phyloP scores from a whole-genome alignment of 805 yeast genomes.

The Saccharomyces kudriavzevii region DNA sequence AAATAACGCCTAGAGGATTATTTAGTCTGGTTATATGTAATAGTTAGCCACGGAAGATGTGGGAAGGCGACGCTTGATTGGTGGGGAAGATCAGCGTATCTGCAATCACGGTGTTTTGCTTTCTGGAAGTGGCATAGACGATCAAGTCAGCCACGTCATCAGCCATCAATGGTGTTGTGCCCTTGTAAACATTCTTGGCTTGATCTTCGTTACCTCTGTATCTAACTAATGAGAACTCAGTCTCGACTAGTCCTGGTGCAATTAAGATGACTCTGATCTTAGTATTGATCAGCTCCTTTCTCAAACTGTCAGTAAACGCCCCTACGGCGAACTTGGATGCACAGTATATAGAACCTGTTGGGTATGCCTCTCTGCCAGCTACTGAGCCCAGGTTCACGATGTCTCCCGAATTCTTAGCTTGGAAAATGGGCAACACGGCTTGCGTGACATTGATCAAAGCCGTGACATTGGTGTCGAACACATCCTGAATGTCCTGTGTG shows the following conservation, averaged over 20 bases:
- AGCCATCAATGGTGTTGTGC: conserved; percentile 48
- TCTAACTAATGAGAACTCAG: conserved; percentile 56
- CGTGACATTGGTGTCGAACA: conserved; percentile 81
- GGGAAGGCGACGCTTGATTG: conserved; percentile 75
- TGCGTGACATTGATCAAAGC: conserved; percentile 83
- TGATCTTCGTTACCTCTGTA: conserved; percentile 47
- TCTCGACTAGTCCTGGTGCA: conserved; percentile 65
- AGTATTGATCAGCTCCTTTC: conserved; percentile 70
- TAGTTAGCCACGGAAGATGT: conserved; percentile 40
- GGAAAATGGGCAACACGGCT: conserved; percentile 62
- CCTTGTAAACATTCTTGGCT: conserved; percentile 50
- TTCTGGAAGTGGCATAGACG: conserved; percentile 50
- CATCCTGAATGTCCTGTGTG: conserved; percentile 55
- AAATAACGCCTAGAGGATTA: neutral
- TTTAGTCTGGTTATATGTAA: neutral
- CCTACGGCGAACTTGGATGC: conserved; percentile 67
- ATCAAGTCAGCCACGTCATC: conserved; percentile 56
- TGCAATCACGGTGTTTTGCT: conserved; percentile 51
- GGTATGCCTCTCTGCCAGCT: conserved; percentile 74
- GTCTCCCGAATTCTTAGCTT: conserved; percentile 61
- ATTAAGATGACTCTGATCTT: conserved; percentile 57
- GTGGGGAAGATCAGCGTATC: conserved; percentile 78
- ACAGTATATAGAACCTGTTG: conserved; percentile 73
- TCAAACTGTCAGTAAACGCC: conserved; percentile 60
- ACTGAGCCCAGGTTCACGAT: conserved; percentile 69